A percentile compares a stretch with the other conserved stretches of the same genome.
Evolutionary conservation across 192 early-diverging fungal species (phyloP).

Genomic region (Backusella psychrophila): DNA sequence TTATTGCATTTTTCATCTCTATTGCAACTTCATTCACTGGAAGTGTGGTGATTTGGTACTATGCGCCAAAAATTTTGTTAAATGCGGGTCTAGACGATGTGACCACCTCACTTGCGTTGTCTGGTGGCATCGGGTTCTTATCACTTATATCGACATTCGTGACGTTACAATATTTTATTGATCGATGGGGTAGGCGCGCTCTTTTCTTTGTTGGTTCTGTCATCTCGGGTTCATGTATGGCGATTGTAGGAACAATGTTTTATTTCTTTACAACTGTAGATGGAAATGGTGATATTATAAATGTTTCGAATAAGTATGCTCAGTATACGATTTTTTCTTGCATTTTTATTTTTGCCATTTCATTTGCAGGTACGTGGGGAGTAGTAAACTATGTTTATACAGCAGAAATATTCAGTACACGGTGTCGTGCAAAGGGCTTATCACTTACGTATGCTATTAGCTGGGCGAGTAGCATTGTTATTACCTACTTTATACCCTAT

Average conservation of each 20-base stretch:
- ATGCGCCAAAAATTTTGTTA: conserved; percentile 49
- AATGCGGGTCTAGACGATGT: conserved; percentile 23
- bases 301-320: conserved; percentile 18
- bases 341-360: conserved; percentile 31
- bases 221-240: conserved; percentile 59
- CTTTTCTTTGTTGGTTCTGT: conserved; percentile 69
- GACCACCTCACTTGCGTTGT: conserved; percentile 22
- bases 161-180: conserved; percentile 68
- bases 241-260: conserved; percentile 55
- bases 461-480: conserved; percentile 35
- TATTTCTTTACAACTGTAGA: conserved; percentile 13
- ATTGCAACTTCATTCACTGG: conserved; percentile 77
- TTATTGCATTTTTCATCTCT: conserved; percentile 66
- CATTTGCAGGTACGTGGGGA: conserved; percentile 25
- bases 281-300: background rate
- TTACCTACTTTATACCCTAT: conserved; percentile 32
- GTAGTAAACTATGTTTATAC: conserved; percentile 28
- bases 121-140: conserved; percentile 41
- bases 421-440: conserved; percentile 35
- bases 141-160: conserved; percentile 79
- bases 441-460: conserved; percentile 29
- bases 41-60: conserved; percentile 68
- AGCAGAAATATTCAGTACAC: conserved; percentile 29
- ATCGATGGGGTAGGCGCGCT: conserved; percentile 73
- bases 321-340: conserved; percentile 29